Evolutionary conservation across 768 basidiomycete species (phyloP), one percentile per base, ranked within the genome.

Genomic region (Panellus pusillus): DNA sequence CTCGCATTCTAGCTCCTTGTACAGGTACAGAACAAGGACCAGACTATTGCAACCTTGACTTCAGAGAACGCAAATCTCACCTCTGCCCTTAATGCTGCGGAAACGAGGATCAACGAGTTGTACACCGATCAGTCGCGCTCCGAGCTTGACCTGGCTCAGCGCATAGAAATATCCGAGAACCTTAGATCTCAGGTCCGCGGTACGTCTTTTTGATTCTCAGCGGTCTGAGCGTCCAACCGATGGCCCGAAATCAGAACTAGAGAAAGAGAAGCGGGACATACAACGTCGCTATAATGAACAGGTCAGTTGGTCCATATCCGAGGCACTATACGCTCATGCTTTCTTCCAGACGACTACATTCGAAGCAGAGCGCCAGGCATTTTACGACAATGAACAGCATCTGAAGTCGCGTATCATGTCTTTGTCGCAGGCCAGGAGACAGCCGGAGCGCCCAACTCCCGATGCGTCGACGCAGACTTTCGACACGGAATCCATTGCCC

Each of bases 301-400:
- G 82, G 92, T 89, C 49, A 57, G 75, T 44, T 24, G 9, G 52
- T 38, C 17, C 41, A 54, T 50, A 42, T 52, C 54, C 18, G 43
- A 32, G 52, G 49, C 38, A 6, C 39, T 20, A 17, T 44, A 57
- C 58, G 52, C 57, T 59, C 52, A 58, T 54, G 53, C 52, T 41
- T 49, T 46, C 44, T 62, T 52, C 24, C 65, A 95, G 92, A 86
- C 86, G n/a, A 74, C 82, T 15, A 88, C 89, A 3, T 95, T 94
- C 65, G 93, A 96, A 65, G 89, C 91, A 8, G 93, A 96, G 70
- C 87, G 93, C 31, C 91, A 94, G 67, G 81, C 91, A 14, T 90
- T 93, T 69, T 93, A 93, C 65, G 93, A 95, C 70, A 93, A 91
- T 64, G 93, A 96, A 64, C 89, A 94, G 66, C 92, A 93, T 69